These are phyloP conservation scores for Coemansia sp. DNA, from an alignment of 192 early-diverging fungal species.

Conservation along the genomic window DNA sequence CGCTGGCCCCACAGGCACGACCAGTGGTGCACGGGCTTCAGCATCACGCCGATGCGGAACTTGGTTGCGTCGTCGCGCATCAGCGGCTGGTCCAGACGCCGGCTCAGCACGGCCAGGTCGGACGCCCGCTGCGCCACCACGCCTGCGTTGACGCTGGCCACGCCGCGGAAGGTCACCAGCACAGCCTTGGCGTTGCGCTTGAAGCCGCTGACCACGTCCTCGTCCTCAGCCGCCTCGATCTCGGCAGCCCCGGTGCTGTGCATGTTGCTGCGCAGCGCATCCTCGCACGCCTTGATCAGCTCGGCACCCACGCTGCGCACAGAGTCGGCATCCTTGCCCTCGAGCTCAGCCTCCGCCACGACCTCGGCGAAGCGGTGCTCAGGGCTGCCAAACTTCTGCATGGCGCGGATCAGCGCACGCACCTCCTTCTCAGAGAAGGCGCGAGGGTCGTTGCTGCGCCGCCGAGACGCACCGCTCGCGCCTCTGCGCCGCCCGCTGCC, in stretches of 20 bases:
- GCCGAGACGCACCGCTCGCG: constrained; percentile 17
- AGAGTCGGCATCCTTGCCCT: constrained; percentile 58
- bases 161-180: constrained; percentile 70
- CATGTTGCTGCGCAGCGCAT: constrained; percentile 53
- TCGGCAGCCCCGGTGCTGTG: constrained; percentile 24
- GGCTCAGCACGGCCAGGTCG: constrained; percentile 68
- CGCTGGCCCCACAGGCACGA: constrained; percentile 78
- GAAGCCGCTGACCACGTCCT: constrained; percentile 43
- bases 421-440: constrained; percentile 75
- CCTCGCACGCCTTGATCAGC: constrained; percentile 56
- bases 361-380: constrained; percentile 79
- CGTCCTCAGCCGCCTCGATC: constrained; percentile 30
- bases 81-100: constrained; percentile 55
- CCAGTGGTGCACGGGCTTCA: constrained; percentile 88
- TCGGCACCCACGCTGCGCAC: constrained; percentile 47
- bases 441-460: constrained; percentile 39
- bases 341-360: constrained; percentile 76
- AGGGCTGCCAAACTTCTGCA: constrained; percentile 82
- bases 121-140: constrained; percentile 69
- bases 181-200: constrained; percentile 69
- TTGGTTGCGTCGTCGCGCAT: constrained; percentile 56
- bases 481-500: constrained; percentile 18
- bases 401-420: constrained; percentile 71
- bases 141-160: constrained; percentile 83
- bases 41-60: constrained; percentile 74